A percentile compares a stretch with the other conserved stretches of the same genome.
Evolutionary conservation across 2,329 filamentous ascomycete species (phyloP).

Genomic region (Aspergillus jensenii): DNA sequence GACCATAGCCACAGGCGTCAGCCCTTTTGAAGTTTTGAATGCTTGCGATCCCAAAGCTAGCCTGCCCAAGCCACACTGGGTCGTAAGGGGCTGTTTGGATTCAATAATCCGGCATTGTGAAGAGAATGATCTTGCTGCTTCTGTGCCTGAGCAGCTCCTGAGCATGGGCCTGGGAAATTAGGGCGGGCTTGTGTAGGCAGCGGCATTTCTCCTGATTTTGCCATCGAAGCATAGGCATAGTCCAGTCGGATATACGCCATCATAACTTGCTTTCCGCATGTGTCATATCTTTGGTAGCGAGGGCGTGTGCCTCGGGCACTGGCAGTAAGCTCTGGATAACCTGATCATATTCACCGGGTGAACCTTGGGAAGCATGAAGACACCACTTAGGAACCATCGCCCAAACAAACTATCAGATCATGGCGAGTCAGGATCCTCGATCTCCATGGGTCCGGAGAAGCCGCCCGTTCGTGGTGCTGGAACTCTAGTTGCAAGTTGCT

Average conservation of each 20-base stretch:
- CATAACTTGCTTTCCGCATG: not conserved
- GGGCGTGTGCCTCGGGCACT: not conserved
- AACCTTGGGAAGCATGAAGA: not conserved
- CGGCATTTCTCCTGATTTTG: conserved; percentile 3
- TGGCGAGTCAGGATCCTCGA: conserved; percentile 6
- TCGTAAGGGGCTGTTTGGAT: not conserved
- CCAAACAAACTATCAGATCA: not conserved
- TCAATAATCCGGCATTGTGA: conserved; percentile 1
- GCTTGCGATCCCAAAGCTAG: not conserved
- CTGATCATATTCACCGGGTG: not conserved
- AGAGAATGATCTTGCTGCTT: conserved; percentile 1
- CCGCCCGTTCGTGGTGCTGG: conserved; percentile 8
- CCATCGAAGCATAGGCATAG: not conserved
- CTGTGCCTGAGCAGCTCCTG: not conserved
- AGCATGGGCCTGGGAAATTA: conserved; percentile 1
- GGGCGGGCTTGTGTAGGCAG: conserved; percentile 1
- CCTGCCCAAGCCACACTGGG: conserved; percentile 9
- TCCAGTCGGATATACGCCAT: not conserved
- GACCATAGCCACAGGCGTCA: conserved; percentile 8
- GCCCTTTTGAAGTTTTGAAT: not conserved
- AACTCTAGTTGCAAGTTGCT: conserved; percentile 6
- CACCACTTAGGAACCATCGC: not conserved
- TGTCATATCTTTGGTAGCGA: not conserved
- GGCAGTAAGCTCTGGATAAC: too few relatives aligned
- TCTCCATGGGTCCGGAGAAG: conserved; percentile 14